These are phyloP conservation scores for Tylopilus orsonianus DNA, from an alignment of 1,284 basidiomycete genomes.

Conservation along the genomic window DNA sequence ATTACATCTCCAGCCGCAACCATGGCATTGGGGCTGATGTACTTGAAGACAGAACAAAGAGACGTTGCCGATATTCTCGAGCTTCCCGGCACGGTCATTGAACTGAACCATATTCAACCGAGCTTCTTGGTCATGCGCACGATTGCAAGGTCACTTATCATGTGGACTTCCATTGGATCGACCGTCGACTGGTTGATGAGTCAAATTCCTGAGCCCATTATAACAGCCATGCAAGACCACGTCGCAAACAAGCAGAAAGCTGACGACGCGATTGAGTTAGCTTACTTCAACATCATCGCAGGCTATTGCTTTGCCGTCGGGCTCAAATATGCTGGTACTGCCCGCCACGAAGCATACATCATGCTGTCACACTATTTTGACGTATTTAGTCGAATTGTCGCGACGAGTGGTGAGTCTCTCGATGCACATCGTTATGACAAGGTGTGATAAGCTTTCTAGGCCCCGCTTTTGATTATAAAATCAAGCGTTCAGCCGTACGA, in stretches of 20 bases:
- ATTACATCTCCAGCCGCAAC: slow-evolving; percentile 90
- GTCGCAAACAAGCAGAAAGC: slow-evolving; percentile 47
- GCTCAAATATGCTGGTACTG: slow-evolving; percentile 92
- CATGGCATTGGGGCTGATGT: slow-evolving; percentile 91
- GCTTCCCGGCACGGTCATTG: slow-evolving; percentile 78
- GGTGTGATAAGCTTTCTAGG: slow-evolving; percentile 40
- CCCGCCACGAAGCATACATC: slow-evolving; percentile 81
- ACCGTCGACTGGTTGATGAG: slow-evolving; percentile 76
- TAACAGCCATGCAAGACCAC: slow-evolving; percentile 53
- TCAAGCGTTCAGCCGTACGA: slow-evolving; percentile 83
- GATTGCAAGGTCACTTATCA: slow-evolving; percentile 77
- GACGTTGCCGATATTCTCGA: slow-evolving; percentile 85
- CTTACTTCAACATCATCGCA: slow-evolving; percentile 86
- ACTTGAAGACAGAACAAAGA: slow-evolving; percentile 77
- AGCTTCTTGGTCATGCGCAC: slow-evolving; percentile 84
- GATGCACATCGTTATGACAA: background rate
- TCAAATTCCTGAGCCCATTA: slow-evolving; percentile 75
- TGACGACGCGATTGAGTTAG: slow-evolving; percentile 81
- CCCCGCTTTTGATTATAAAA: slow-evolving; percentile 78
- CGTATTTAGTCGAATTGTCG: slow-evolving; percentile 67
- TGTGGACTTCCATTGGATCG: slow-evolving; percentile 82
- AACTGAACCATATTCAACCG: slow-evolving; percentile 85
- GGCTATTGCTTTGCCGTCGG: slow-evolving; percentile 91
- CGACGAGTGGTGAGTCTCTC: slow-evolving; percentile 53
- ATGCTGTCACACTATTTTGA: slow-evolving; percentile 83